phyloP scores from a whole-genome alignment of 768 basidiomycete genomes.

The Infundibulicybe gibba region DNA sequence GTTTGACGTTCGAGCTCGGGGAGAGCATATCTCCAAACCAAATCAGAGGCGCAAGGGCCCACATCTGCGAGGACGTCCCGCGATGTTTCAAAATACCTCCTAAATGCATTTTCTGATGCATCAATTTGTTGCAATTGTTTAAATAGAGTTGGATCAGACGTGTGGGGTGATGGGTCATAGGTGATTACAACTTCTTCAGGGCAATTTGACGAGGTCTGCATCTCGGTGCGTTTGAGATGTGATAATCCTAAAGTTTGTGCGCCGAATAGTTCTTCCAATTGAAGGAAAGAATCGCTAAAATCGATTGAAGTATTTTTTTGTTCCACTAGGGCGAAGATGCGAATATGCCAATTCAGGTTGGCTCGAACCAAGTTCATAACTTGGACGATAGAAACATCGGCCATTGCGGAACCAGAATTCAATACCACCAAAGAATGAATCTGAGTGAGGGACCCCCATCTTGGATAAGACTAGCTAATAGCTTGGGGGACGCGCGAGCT shows the following conservation, averaged over 20 bases:
- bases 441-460: conserved; percentile 36
- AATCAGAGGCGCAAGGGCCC: conserved; percentile 66
- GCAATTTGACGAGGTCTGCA: conserved; percentile 28
- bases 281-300: conserved; percentile 29
- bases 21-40: conserved; percentile 60
- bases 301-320: conserved; percentile 18
- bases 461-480: conserved; percentile 34
- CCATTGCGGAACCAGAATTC: conserved; percentile 20
- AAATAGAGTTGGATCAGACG: conserved; percentile 36
- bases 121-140: conserved; percentile 45
- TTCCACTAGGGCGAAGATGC: conserved; percentile 36
- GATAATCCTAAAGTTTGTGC: conserved; percentile 34
- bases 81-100: conserved; percentile 43
- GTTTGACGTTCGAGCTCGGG: conserved; percentile 31
- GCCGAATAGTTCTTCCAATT: conserved; percentile 35
- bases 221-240: conserved; percentile 23
- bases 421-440: conserved; percentile 40
- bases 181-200: conserved; percentile 52
- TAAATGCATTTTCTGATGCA: conserved; percentile 31
- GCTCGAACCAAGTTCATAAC: conserved; percentile 35
- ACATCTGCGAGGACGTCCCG: conserved; percentile 46
- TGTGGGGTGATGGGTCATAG: conserved; percentile 38
- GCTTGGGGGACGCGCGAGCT: conserved; percentile 18
- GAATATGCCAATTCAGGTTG: conserved; percentile 29
- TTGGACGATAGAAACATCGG: conserved; percentile 30